These are phyloP conservation scores for Lagenaria siceraria DNA, from an alignment of 306 rosid species.

Conservation along the genomic window DNA sequence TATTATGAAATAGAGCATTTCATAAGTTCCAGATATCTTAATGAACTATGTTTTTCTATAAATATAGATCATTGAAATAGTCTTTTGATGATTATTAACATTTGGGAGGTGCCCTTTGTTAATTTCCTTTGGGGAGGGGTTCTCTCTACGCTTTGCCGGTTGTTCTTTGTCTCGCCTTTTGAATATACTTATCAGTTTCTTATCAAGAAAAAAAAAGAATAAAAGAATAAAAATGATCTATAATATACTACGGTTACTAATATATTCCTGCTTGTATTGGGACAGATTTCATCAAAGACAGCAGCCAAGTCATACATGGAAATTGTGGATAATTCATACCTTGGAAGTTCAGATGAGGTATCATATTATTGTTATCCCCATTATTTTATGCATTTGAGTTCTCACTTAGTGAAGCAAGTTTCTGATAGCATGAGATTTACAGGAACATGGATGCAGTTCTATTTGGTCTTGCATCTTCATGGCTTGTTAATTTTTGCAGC, in stretches of 20 bases:
- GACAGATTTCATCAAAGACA: slow-evolving; percentile 44
- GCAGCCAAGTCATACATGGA: slow-evolving; percentile 47
- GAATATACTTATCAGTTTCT: too few relatives aligned
- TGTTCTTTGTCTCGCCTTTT: too few relatives aligned
- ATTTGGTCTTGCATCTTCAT: neutral
- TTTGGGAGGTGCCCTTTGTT: too few relatives aligned
- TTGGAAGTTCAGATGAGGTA: slow-evolving; percentile 65
- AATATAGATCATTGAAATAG: too few relatives aligned
- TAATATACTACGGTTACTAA: slow-evolving; percentile 1
- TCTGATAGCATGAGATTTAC: neutral
- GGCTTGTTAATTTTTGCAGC: neutral
- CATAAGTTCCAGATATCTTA: neutral
- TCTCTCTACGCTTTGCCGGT: too few relatives aligned
- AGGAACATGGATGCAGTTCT: neutral
- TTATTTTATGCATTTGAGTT: neutral
- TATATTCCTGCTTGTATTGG: neutral
- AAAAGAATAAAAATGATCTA: neutral
- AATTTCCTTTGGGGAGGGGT: too few relatives aligned
- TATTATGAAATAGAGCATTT: neutral
- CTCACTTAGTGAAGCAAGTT: slow-evolving; percentile 22
- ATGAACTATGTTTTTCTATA: too few relatives aligned
- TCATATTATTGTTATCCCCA: neutral
- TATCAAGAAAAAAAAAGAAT: too few relatives aligned
- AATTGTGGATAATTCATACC: slow-evolving; percentile 50
- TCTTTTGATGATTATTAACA: too few relatives aligned